Percentiles rank a stretch among this genome's conserved stretches.
Conservation (phyloP, 2,329 filamentous ascomycete species). For the Plenodomus biglobosus region DNA sequence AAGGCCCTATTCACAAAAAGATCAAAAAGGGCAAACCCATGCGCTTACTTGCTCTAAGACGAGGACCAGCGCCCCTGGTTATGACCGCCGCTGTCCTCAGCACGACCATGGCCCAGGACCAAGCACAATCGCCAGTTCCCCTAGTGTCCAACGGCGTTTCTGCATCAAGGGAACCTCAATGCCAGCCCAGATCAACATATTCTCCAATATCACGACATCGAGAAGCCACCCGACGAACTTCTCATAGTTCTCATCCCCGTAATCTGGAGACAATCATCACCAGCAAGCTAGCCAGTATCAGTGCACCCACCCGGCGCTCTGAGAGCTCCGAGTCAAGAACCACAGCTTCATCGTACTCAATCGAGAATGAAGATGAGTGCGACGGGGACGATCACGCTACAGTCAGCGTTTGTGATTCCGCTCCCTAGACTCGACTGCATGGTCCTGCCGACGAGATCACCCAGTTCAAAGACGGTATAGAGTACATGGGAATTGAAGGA, state of each 20-base stretch:
- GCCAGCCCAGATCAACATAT: background rate
- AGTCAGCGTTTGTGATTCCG: background rate
- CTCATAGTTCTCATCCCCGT: background rate
- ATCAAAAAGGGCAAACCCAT: background rate
- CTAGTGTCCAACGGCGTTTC: background rate
- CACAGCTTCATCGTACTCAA: background rate
- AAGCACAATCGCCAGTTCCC: background rate
- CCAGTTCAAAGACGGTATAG: no score
- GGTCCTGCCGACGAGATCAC: no score
- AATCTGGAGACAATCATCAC: background rate
- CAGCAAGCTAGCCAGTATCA: background rate
- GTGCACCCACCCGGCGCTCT: background rate
- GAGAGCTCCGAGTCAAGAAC: background rate
- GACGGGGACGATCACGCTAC: background rate
- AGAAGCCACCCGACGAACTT: background rate
- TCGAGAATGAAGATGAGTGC: background rate
- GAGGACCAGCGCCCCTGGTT: conserved; percentile 9
- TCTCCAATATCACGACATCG: background rate
- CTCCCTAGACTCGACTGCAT: no score
- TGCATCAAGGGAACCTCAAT: background rate
- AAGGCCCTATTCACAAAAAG: background rate
- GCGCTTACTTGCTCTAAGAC: conserved; percentile 8
- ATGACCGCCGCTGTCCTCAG: background rate
- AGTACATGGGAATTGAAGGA: no score
- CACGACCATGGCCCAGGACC: background rate